A percentile compares a stretch with the other conserved stretches of the same genome.
phyloP scores from a whole-genome alignment of 768 basidiomycete genomes.

The Leccinum subtestaceum region DNA sequence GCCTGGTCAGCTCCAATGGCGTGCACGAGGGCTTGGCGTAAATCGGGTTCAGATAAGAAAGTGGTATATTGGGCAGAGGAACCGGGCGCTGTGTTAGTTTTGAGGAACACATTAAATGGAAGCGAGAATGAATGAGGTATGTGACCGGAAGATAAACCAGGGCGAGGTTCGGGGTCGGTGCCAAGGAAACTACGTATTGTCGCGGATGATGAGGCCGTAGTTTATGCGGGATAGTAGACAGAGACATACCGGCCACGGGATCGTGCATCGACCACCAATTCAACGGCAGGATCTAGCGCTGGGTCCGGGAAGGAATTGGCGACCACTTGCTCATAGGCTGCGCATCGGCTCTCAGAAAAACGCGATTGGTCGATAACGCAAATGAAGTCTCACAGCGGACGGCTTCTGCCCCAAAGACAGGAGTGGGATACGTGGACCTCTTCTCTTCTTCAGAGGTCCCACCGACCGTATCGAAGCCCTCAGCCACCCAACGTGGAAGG shows the following conservation, averaged over 20 bases:
- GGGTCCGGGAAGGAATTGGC: constrained; percentile 57
- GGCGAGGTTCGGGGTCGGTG: constrained; percentile 82
- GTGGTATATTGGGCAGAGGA: constrained; percentile 53
- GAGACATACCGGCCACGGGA: constrained; percentile 66
- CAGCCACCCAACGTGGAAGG: constrained; percentile 74
- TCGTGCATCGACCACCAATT: constrained; percentile 87
- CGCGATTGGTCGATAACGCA: constrained; percentile 31
- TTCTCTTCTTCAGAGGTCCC: constrained; percentile 24
- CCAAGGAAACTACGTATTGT: constrained; percentile 64
- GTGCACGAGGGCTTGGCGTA: constrained; percentile 58
- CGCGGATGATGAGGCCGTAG: constrained; percentile 3
- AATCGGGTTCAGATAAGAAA: constrained; percentile 53
- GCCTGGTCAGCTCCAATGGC: constrained; percentile 58
- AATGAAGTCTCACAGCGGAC: constrained; percentile 43
- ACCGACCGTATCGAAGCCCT: constrained; percentile 54
- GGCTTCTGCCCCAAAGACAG: constrained; percentile 46
- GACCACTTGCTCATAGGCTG: constrained; percentile 82
- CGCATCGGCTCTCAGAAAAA: constrained; percentile 12
- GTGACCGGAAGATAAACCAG: constrained; percentile 86
- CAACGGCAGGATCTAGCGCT: constrained; percentile 42
- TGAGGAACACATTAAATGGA: constrained; percentile 77
- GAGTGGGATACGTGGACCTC: constrained; percentile 47
- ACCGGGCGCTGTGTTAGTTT: constrained; percentile 33
- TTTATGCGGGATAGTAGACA: neutral
- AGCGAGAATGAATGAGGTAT: constrained; percentile 85